Evolutionary conservation across 345 rosid species (phyloP).

Genomic region (Lagerstroemia speciosa): DNA sequence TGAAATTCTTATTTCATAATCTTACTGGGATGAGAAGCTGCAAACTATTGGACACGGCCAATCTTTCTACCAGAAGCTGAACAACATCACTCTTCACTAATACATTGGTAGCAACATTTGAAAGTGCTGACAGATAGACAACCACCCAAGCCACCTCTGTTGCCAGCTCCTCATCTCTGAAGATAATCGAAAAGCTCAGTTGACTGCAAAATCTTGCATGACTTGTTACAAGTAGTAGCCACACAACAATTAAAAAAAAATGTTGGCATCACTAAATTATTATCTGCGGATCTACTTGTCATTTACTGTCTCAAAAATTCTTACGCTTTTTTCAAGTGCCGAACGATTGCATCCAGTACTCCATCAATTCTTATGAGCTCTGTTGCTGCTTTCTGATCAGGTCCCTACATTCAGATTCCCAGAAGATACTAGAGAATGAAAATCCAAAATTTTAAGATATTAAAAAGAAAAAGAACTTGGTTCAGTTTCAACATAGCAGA

Average conservation of each 20-base stretch:
- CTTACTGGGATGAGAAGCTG: conserved; percentile 89
- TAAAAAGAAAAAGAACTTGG: background rate
- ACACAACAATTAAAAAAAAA: background rate
- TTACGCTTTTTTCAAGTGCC: conserved; percentile 77
- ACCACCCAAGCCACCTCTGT: conserved; percentile 95
- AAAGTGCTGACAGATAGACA: conserved; percentile 95
- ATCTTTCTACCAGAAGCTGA: conserved; percentile 68
- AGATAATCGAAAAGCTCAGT: conserved; percentile 8
- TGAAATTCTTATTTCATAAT: background rate
- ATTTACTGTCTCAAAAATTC: conserved; percentile 9
- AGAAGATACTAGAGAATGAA: conserved; percentile 9
- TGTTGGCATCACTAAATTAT: background rate
- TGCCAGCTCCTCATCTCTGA: conserved; percentile 83
- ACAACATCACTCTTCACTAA: conserved; percentile 66
- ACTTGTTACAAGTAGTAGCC: background rate
- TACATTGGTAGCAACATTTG: conserved; percentile 61
- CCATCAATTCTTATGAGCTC: conserved; percentile 75
- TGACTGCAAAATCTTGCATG: background rate
- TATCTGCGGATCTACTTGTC: background rate
- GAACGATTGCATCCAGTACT: conserved; percentile 63
- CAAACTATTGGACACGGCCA: conserved; percentile 66
- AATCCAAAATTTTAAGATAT: background rate
- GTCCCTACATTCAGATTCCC: conserved; percentile 56
- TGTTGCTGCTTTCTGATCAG: conserved; percentile 74
- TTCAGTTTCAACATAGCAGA: background rate